Base-by-base conservation (phyloP, 768 basidiomycete species). In the Fomitopsis pulvina region DNA sequence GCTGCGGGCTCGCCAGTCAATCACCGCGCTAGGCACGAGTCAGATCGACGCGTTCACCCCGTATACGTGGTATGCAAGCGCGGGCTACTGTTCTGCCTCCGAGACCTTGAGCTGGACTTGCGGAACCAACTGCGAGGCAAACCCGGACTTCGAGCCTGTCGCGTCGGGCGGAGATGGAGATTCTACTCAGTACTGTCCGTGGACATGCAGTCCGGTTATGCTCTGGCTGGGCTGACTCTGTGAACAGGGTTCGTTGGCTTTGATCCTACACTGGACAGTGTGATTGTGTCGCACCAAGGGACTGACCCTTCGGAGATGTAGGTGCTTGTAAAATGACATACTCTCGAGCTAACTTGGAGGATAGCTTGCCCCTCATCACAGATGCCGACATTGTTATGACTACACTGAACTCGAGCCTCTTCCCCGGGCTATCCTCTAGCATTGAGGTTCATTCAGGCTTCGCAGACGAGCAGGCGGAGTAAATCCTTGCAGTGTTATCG, bases 201-300 rank as follows among this genome's bases (percentile, higher is more conserved):
- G 8, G 16, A n/a, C n/a, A n/a, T n/a, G n/a, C 12, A 16, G 11
- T 8, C 8, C 3, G 6, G 14, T 22, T 30, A 30, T 25, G 8
- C 2, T 0, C 24, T 11, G 27, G 27, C 8, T 44, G 42, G n/a
- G n/a, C n/a, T n/a, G n/a, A n/a, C n/a, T n/a, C 22, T 24, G 12
- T 22, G 20, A 8, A 16, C 46, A 78, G 77, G 76, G 77, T 78
- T 62, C 49, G 78, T 79, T 32, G 77, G 77, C n/a, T 79, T 67
- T 54, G 72, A 72, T 47, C 69, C 76, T 0, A 63, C 54, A 3
- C 58, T 71, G 18, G 50, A 61, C 18, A 66, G 60, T 1, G 63
- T 71, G 22, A 64, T 71, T 41, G 69, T 71, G 2, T 56, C 64
- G 0, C 69, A 72, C 51, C 66, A 71, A 45, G 71, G 71, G 0